These are phyloP conservation scores for Aspergillus bombycis DNA, from an alignment of 2,329 filamentous ascomycete species.

Conservation along the genomic window DNA sequence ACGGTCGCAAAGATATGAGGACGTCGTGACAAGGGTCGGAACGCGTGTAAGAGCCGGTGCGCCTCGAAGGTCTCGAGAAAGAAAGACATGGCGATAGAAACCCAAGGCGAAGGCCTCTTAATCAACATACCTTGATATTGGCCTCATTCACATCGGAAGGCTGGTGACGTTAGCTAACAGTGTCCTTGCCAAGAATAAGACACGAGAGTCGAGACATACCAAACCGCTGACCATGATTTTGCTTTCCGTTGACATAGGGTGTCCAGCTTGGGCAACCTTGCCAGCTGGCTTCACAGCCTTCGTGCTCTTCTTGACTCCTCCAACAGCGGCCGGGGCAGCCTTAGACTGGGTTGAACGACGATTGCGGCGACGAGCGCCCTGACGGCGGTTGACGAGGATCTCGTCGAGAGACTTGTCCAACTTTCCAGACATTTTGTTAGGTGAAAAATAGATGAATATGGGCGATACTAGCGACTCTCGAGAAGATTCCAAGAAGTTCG, in stretches of 20 bases:
- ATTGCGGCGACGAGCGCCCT: constrained; percentile 54
- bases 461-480: constrained; percentile 3
- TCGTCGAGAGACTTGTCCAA: constrained; percentile 97
- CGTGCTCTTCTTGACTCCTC: constrained; percentile 80
- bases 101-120: constrained; percentile 72
- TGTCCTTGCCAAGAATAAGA: no score
- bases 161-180: constrained; percentile 56
- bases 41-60: constrained; percentile 39
- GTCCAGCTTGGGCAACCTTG: constrained; percentile 66
- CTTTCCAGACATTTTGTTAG: constrained; percentile 79
- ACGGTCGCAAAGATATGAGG: constrained; percentile 28
- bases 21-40: constrained; percentile 30
- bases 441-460: constrained; percentile 8
- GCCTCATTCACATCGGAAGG: constrained; percentile 93
- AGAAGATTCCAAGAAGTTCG: constrained; percentile 13
- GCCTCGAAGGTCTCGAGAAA: constrained; percentile 44
- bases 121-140: constrained; percentile 99
- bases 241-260: constrained; percentile 71
- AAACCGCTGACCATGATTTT: constrained; percentile 99
- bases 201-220: constrained; percentile 62
- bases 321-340: constrained; percentile 60
- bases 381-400: constrained; percentile 79
- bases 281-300: constrained; percentile 49
- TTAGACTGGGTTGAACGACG: constrained; percentile 43
- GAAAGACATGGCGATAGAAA: constrained; percentile 67